Base-by-base conservation (phyloP, 768 basidiomycete genomes). In the Botryobasidium botryosum region DNA sequence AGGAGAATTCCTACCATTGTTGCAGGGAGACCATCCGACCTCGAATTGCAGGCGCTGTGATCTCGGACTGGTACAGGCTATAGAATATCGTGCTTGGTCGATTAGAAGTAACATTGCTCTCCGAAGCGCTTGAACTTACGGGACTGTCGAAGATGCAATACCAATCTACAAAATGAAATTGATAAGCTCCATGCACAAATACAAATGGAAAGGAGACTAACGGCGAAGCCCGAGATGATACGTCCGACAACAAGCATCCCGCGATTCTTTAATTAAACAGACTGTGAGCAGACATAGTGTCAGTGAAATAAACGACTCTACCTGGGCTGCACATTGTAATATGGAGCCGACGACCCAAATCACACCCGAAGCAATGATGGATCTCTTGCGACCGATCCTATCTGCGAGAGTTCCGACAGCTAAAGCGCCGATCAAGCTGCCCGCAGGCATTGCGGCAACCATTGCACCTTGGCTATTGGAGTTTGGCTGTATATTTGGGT, bases 201-300 rank as follows among this genome's bases (percentile, higher is more conserved):
- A n/a, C n/a, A n/a, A n/a, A n/a, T n/a, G n/a, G n/a, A n/a, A n/a
- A n/a, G n/a, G n/a, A n/a, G n/a, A n/a, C n/a, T n/a, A n/a, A n/a
- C n/a, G n/a, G 79, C 70, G 35, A 77, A 49, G 32, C 80, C 79
- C 23, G 72, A 70, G 46, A 82, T 69, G 56, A 83, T 61, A 59
- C 77, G 74, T 32, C 77, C 77, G 12, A 66, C 70, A 13, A 80
- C 75, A 35, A 83, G 70, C 77, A 82, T 81, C n/a, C 68, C 77
- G 36, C 75, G 75, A 55, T 78, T 69, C 73, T 78, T 10, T 29
- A n/a, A n/a, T n/a, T 12, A 25, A 20, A 24, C 15, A 15, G 31
- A 41, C 35, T 43, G 10, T 47, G 43, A 36, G 39, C 40, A 48
- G 31, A 21, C 25, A 25, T 5, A 48, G 28, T n/a, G n/a, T n/a